These are phyloP conservation scores for Phialophora tarda DNA, from an alignment of 2,329 filamentous ascomycete genomes.

Conservation along the genomic window DNA sequence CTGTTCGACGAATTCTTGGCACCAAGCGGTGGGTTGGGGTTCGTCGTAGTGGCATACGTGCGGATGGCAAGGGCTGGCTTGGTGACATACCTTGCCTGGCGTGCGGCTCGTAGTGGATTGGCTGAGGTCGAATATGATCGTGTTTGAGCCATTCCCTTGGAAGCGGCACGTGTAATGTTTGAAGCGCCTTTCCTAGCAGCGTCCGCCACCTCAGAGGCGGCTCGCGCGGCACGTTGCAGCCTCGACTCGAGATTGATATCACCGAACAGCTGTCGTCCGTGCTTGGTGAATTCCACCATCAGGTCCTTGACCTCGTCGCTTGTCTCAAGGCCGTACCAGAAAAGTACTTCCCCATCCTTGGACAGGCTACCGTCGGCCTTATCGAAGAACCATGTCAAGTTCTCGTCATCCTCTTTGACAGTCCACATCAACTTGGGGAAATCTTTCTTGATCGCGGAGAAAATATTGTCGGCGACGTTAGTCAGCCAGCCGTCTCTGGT, in stretches of 20 bases:
- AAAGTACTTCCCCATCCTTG: constrained; percentile 84
- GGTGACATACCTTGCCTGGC: constrained; percentile 31
- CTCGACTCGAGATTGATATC: constrained; percentile 88
- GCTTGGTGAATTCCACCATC: constrained; percentile 81
- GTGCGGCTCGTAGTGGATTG: constrained; percentile 46
- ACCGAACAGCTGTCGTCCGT: constrained; percentile 85
- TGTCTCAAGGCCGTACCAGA: constrained; percentile 91
- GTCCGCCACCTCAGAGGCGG: constrained; percentile 63
- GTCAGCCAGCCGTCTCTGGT: constrained; percentile 94
- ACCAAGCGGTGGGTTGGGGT: constrained; percentile 88
- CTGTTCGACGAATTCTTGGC: constrained; percentile 86
- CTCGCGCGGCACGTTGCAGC: constrained; percentile 75
- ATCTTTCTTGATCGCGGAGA: constrained; percentile 91
- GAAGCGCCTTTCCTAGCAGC: constrained; percentile 46
- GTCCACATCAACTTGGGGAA: constrained; percentile 92
- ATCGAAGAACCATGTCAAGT: constrained; percentile 97
- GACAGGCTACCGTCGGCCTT: constrained; percentile 93
- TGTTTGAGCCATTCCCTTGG: constrained; percentile 58
- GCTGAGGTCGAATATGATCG: constrained; percentile 69
- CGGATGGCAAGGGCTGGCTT: constrained; percentile 45
- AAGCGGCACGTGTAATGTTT: constrained; percentile 31
- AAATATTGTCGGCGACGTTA: constrained; percentile 94
- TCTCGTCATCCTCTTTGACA: constrained; percentile 95
- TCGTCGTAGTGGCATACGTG: constrained; percentile 60
- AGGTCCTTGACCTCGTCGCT: constrained; percentile 80